These are phyloP conservation scores for Pichia paraexigua DNA, from an alignment of 805 yeast genomes.

Conservation along the genomic window DNA sequence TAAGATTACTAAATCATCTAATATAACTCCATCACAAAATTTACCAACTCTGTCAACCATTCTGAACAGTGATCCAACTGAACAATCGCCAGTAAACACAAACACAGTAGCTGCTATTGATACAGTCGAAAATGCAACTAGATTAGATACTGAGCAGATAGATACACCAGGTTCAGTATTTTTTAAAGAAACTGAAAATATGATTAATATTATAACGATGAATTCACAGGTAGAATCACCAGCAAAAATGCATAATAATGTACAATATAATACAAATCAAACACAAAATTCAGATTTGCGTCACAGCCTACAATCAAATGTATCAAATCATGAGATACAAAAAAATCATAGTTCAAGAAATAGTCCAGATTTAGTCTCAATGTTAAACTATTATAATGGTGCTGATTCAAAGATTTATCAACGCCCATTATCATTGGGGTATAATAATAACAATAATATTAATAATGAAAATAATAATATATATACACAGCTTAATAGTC, in stretches of 20 bases:
- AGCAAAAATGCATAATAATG: neutral
- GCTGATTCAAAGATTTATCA: neutral
- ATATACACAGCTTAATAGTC: neutral
- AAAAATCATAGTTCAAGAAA: neutral
- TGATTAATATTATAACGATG: neutral
- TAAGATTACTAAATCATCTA: neutral
- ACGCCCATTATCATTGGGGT: neutral
- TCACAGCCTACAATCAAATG: neutral
- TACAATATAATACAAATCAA: neutral
- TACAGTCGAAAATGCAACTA: neutral
- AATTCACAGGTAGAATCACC: neutral
- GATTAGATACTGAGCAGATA: neutral
- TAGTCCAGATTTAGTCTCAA: slow-evolving; percentile 4
- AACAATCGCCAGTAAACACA: neutral
- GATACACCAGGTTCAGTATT: neutral
- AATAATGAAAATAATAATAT: neutral
- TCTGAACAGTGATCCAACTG: neutral
- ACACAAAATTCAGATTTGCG: neutral
- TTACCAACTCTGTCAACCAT: slow-evolving; percentile 1
- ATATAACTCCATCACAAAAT: neutral
- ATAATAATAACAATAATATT: neutral
- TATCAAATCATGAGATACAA: neutral
- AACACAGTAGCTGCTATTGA: neutral
- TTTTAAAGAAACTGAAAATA: neutral
- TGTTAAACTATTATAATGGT: slow-evolving; percentile 7